These are phyloP conservation scores for Fonsecaea monophora DNA, from an alignment of 2,329 filamentous ascomycete genomes.

Conservation along the genomic window DNA sequence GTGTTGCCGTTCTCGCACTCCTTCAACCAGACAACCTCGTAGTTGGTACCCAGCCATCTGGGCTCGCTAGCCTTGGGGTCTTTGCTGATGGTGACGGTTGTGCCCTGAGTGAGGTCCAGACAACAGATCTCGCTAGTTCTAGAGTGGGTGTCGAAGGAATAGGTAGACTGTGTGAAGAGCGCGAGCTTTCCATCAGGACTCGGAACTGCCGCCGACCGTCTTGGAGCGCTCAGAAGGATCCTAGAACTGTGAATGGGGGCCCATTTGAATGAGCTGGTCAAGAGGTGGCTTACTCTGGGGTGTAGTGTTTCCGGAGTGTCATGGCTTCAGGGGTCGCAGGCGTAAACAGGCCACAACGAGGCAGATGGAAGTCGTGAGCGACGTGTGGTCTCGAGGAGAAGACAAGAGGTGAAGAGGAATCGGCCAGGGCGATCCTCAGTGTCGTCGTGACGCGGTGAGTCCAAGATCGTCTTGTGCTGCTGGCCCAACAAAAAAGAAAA, in stretches of 20 bases:
- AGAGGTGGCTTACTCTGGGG: conserved; percentile 32
- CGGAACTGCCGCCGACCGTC: conserved; percentile 53
- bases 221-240: conserved; percentile 55
- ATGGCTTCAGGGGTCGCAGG: conserved; percentile 17
- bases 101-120: conserved; percentile 51
- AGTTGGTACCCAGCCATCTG: conserved; percentile 53
- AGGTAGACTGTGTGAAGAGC: conserved; percentile 57
- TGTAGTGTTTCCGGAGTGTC: conserved; percentile 35
- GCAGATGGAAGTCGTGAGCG: background rate
- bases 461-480: background rate
- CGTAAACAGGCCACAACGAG: background rate
- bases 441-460: background rate
- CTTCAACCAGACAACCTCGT: conserved; percentile 57
- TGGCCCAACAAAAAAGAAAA: conserved; percentile 17
- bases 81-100: conserved; percentile 52
- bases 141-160: conserved; percentile 57
- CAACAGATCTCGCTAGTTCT: conserved; percentile 56
- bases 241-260: conserved; percentile 39
- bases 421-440: background rate
- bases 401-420: background rate
- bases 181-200: conserved; percentile 56
- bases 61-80: conserved; percentile 54
- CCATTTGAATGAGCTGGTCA: conserved; percentile 7
- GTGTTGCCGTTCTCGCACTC: conserved; percentile 54
- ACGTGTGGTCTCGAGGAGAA: background rate